Base-by-base conservation (phyloP, 495 filamentous ascomycete species). In the Xanthoparmelia taractica region DNA sequence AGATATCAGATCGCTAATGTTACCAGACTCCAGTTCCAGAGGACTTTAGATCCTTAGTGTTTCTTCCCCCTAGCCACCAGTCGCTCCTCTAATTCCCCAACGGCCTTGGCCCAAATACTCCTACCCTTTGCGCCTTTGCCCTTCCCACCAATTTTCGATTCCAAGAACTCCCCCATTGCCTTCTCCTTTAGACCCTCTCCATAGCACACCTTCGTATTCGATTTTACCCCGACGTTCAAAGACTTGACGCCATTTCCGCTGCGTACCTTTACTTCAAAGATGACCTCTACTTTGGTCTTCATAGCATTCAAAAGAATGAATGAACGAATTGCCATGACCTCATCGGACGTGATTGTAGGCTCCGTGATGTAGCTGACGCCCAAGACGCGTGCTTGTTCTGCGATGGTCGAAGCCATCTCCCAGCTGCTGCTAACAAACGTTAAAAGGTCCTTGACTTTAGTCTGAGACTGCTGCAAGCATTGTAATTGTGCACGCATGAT, bases 171-270 rank as follows among this genome's bases (percentile, higher is more conserved):
- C 34, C 63, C 73, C 77, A 90, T 84, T 69, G 85, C 87, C 27
- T 74, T 78, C 69, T 78, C 79, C 57, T 84, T 84, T 65, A 87
- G 87, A 60, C 73, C 74, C 69, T 89, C 86, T 1, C 87, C 87
- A 72, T 90, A 90, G 10, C 84, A 78, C 4, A 88, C 82, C 58
- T 70, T 73, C 1, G 79, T 86, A 40, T 71, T 74, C 1, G 72
- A 60, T 37, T 63, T 68, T 5, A 79, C 70, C 23, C 68, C 58
- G 2, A 75, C 66, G 13, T 71, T 68, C 37, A 78, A 63, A 34
- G 77, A 77, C 31, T 62, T 59, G 10, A 82, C 71, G 0, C 68
- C 71, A 7, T 58, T 67, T 50, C 60, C 63, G 23, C 56, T 58
- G 7, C 58, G 59, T n/a, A 83, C 76, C n/a, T 74, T 76, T 41